These are phyloP conservation scores for Pisolithus microcarpus DNA, from an alignment of 768 basidiomycete genomes.

Conservation along the genomic window DNA sequence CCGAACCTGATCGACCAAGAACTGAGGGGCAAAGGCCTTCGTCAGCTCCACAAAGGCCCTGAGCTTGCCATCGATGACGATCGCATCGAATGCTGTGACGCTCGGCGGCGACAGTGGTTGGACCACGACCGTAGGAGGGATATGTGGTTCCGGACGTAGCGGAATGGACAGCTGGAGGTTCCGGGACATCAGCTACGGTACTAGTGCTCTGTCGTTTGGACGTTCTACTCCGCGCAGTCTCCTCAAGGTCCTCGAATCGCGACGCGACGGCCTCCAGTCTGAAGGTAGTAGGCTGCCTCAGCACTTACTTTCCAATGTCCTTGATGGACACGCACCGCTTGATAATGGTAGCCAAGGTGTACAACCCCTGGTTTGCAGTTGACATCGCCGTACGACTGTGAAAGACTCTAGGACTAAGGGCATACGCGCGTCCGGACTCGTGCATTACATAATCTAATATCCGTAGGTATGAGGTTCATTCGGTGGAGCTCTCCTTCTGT, in stretches of 20 bases:
- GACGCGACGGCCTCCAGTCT: conserved; percentile 92
- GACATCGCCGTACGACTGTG: background rate
- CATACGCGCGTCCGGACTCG: too few species aligned
- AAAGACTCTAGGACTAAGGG: conserved; percentile 4
- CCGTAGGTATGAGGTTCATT: too few species aligned
- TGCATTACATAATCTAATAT: too few species aligned
- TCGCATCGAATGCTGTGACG: conserved; percentile 67
- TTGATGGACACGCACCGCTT: conserved; percentile 50
- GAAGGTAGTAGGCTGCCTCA: conserved; percentile 2
- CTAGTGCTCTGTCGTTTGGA: conserved; percentile 23
- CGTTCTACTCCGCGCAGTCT: conserved; percentile 21
- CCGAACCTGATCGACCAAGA: conserved; percentile 72
- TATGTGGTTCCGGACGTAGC: conserved; percentile 30
- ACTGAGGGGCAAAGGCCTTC: conserved; percentile 57
- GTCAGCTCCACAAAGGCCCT: conserved; percentile 71
- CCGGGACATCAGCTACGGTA: conserved; percentile 22
- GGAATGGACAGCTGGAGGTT: conserved; percentile 22
- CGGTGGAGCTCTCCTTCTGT: conserved; percentile 17
- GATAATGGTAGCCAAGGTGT: conserved; percentile 75
- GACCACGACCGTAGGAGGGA: conserved; percentile 31
- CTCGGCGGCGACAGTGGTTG: conserved; percentile 45
- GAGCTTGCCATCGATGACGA: conserved; percentile 65
- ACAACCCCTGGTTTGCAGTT: conserved; percentile 41
- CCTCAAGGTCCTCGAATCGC: conserved; percentile 90
- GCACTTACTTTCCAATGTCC: conserved; percentile 2